Evolutionary conservation across 352 stramenopile species (phyloP).

Genomic region (Phytophthora uliginosa): DNA sequence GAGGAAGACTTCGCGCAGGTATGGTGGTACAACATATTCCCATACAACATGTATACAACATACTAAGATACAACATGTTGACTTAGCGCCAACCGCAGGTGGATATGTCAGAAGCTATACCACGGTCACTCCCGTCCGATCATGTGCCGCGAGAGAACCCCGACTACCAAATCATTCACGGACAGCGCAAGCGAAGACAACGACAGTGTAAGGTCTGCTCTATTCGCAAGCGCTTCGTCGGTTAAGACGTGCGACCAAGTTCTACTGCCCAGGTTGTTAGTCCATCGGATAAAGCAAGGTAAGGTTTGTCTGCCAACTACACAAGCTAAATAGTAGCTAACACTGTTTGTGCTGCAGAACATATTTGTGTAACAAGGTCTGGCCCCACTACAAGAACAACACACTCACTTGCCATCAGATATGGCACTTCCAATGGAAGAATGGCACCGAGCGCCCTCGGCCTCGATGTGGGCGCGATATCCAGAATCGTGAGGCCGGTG

Average conservation of each 20-base stretch:
- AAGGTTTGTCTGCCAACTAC: not conserved
- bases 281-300: slow-evolving; percentile 9
- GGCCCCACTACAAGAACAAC: no score
- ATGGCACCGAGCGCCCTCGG: no score
- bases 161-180: not conserved
- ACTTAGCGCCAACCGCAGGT: not conserved
- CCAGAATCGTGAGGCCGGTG: no score
- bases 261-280: slow-evolving; percentile 18
- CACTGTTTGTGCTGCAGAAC: not conserved
- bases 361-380: not conserved
- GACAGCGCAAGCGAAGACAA: not conserved
- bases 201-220: slow-evolving; percentile 21
- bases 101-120: not conserved
- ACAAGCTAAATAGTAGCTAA: not conserved
- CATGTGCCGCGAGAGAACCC: not conserved
- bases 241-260: slow-evolving; percentile 12
- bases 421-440: no score
- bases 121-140: not conserved
- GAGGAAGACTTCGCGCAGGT: not conserved
- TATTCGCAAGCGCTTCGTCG: slow-evolving; percentile 6
- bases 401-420: no score
- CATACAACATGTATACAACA: not conserved
- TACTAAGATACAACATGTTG: not conserved
- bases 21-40: not conserved
- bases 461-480: no score